phyloP scores from a whole-genome alignment of 352 stramenopile genomes.

The Globisporangium yorkense region DNA sequence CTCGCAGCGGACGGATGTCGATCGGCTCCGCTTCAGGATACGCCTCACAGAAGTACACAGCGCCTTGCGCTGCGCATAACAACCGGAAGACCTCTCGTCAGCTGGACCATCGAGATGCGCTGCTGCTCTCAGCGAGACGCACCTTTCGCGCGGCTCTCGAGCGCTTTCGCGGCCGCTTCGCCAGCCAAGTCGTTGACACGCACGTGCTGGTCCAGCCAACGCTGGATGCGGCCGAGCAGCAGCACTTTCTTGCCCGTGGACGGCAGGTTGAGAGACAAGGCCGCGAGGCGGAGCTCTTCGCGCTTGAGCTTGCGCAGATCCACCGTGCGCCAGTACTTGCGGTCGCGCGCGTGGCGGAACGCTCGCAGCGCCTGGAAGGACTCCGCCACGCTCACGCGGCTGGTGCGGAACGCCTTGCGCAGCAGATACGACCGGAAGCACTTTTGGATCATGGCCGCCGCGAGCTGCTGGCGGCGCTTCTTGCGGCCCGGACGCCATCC shows the following conservation, averaged over 20 bases:
- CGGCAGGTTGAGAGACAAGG: conserved; percentile 61
- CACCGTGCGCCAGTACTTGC: conserved; percentile 44
- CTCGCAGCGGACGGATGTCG: conserved; percentile 55
- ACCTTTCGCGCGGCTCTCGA: conserved; percentile 52
- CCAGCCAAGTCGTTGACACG: conserved; percentile 49
- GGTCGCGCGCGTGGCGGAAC: conserved; percentile 47
- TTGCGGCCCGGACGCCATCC: conserved; percentile 42
- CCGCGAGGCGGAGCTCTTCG: conserved; percentile 55
- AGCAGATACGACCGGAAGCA: conserved; percentile 55
- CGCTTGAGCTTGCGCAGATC: conserved; percentile 53
- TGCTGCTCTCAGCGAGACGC: not conserved
- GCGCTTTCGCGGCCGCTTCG: conserved; percentile 43
- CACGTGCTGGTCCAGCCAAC: conserved; percentile 68
- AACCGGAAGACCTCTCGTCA: not conserved
- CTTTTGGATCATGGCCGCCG: conserved; percentile 67
- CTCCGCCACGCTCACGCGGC: conserved; percentile 29
- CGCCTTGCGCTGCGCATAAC: conserved; percentile 35
- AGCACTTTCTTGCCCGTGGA: conserved; percentile 75
- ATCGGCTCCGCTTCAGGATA: conserved; percentile 28
- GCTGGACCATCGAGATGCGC: not conserved
- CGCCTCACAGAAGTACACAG: conserved; percentile 64
- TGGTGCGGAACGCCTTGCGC: conserved; percentile 46
- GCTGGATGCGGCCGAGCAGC: conserved; percentile 64
- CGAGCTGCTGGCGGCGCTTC: conserved; percentile 36
- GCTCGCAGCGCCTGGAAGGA: conserved; percentile 47